A percentile compares a stretch with the other conserved stretches of the same genome.
Conservation (phyloP, 2,329 filamentous ascomycete genomes). For the Alternaria postmessia region DNA sequence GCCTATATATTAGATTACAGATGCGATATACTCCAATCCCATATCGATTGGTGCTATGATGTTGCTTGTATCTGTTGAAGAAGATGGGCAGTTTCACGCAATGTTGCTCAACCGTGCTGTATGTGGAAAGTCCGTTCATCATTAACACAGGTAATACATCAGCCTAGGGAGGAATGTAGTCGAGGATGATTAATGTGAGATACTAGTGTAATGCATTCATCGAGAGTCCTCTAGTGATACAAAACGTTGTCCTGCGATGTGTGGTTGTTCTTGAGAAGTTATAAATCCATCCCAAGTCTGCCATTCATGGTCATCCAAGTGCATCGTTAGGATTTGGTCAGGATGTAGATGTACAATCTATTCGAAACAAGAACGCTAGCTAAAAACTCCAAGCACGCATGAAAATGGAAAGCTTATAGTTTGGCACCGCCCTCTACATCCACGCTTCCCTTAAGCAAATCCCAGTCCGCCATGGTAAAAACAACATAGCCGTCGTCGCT, state of each 20-base stretch:
- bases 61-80: too few relatives aligned
- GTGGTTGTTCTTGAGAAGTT: background rate
- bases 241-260: background rate
- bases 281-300: background rate
- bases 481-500: slow-evolving; percentile 62
- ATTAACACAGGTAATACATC: too few relatives aligned
- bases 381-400: background rate
- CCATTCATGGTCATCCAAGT: background rate
- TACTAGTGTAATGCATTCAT: background rate
- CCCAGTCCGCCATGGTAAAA: slow-evolving; percentile 68
- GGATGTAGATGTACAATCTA: background rate
- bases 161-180: too few relatives aligned
- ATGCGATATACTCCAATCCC: too few relatives aligned
- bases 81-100: too few relatives aligned
- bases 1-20: too few relatives aligned
- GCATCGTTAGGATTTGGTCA: background rate
- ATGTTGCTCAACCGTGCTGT: too few relatives aligned
- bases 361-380: slow-evolving; percentile 4
- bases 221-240: background rate
- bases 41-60: too few relatives aligned
- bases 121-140: too few relatives aligned
- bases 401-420: slow-evolving; percentile 13
- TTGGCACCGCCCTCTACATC: slow-evolving; percentile 23
- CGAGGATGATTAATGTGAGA: too few relatives aligned
- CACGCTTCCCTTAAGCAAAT: slow-evolving; percentile 54